Conservation (phyloP, 768 basidiomycete genomes). For the Rubroboletus satanas region DNA sequence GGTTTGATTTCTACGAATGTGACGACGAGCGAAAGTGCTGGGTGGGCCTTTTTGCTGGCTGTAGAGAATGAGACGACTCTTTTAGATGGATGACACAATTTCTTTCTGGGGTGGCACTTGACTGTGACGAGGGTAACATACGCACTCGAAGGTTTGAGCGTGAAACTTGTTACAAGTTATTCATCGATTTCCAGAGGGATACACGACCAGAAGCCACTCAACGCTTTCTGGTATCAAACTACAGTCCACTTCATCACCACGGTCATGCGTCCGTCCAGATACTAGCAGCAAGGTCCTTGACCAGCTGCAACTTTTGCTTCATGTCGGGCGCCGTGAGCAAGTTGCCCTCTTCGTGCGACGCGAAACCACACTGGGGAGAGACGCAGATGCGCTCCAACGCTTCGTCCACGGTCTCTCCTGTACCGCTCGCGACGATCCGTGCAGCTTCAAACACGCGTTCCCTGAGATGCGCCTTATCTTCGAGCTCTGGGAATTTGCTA, state of each 20-base stretch:
- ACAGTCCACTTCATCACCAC: not conserved
- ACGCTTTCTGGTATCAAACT: not conserved
- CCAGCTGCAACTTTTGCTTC: constrained; percentile 27
- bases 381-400: constrained; percentile 39
- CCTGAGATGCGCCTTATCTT: constrained; percentile 39
- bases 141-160: not conserved
- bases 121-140: not conserved
- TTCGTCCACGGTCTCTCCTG: constrained; percentile 35
- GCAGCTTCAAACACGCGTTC: constrained; percentile 43
- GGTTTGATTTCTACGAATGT: not conserved
- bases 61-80: not conserved
- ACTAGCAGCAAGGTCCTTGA: constrained; percentile 34
- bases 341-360: constrained; percentile 45
- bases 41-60: not conserved
- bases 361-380: constrained; percentile 52
- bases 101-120: not conserved
- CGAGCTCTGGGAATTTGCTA: constrained; percentile 41
- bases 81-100: not conserved
- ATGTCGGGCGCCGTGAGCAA: constrained; percentile 35
- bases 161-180: not conserved
- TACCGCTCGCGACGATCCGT: constrained; percentile 37
- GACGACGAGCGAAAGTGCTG: not conserved
- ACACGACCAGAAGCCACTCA: not conserved
- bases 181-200: not conserved
- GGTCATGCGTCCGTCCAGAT: constrained; percentile 32